Base-by-base conservation (phyloP, 1,139 yeast species). In the Blastobotrys petasosporus region DNA sequence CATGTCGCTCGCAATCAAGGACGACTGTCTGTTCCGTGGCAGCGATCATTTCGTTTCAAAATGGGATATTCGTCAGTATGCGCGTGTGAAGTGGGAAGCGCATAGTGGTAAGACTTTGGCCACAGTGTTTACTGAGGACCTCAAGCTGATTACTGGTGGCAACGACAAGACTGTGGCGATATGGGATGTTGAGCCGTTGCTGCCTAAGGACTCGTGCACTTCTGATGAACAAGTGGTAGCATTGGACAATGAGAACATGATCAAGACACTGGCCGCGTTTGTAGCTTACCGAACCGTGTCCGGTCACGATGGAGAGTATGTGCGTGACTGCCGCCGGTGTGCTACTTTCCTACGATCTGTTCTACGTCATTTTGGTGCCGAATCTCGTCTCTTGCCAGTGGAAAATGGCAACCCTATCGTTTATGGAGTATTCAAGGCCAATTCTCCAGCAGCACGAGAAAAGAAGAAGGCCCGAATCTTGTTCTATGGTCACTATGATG, bases 401-500 rank as follows among this genome's bases (percentile, higher is more conserved):
- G 73, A 75, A 10, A 71, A 82, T 56, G 73, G 74, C 11, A 90
- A 87, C 59, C 97, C 98, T 0, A 78, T 88, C 2, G 92, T 92
- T 0, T 81, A 78, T 57, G 90, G 92, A 0, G 68, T 71, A 6
- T 92, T 90, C 65, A 70, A 71, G 45, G 80, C 73, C 56, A 70
- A 73, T 56, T 39, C 44, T 9, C 37, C 43, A 2, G n/a, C 39
- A 7, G 20, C 16, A 1, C 37, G 28, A 3, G 37, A 42, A 11
- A 44, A 45, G 11, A 33, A 38, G 12, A 32, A 38, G 20, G 42
- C 45, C 13, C 54, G 67, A 47, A 73, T 88, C 2, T 63, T 90
- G 44, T 92, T 94, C 82, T 92, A 92, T 63, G 97, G 96, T 1
- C 98, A 92, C 69, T 92, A 92, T 62, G 98, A 92, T 65, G 97